These are phyloP conservation scores for Glycine latifolia DNA, from an alignment of 306 rosid genomes.

Conservation along the genomic window DNA sequence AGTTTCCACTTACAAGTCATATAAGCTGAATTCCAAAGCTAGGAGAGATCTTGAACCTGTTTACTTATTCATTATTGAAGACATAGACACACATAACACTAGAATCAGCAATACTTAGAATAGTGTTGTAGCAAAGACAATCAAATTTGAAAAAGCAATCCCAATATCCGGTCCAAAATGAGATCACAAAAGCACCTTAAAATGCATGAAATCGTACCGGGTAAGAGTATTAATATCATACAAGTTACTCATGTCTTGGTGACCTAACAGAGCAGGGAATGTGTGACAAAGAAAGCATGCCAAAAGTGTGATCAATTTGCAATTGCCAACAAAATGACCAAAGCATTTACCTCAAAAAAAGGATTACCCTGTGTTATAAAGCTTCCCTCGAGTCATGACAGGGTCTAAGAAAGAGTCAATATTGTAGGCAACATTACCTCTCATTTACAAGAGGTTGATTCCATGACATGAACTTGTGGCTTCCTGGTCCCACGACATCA, in stretches of 20 bases:
- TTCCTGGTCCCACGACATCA: too few species aligned
- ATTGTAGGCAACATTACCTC: background rate
- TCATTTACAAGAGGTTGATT: background rate
- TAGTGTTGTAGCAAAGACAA: too few species aligned
- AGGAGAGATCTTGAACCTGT: background rate
- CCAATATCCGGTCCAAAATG: background rate
- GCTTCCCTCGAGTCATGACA: background rate
- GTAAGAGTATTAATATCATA: too few species aligned
- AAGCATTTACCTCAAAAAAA: background rate
- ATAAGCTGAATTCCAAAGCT: background rate
- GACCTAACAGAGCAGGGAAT: background rate
- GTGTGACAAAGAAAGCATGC: background rate
- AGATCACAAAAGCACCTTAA: too few species aligned
- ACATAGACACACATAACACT: too few species aligned
- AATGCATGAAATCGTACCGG: too few species aligned
- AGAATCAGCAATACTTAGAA: too few species aligned
- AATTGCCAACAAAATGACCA: background rate
- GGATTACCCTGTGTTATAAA: background rate
- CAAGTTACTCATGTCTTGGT: background rate
- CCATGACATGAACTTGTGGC: background rate
- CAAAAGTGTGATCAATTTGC: slow-evolving; percentile 2
- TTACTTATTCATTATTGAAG: background rate
- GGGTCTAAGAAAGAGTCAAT: background rate
- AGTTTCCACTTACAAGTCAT: too few species aligned
- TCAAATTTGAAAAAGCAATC: too few species aligned